phyloP scores from a whole-genome alignment of 768 basidiomycete genomes.

The Gymnopilus dilepis region DNA sequence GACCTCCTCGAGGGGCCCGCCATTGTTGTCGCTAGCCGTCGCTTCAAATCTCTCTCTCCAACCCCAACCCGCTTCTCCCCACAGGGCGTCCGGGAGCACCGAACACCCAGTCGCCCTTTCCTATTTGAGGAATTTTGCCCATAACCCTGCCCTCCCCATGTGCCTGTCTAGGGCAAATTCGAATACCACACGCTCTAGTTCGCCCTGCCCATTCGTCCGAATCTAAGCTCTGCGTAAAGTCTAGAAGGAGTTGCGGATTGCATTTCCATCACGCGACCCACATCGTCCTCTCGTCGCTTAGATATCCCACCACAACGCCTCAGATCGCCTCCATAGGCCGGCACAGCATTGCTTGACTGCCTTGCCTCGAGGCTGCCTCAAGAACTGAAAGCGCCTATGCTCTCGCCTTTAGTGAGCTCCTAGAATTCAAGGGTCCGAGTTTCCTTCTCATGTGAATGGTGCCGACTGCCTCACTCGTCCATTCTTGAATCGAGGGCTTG shows the following conservation, averaged over 20 bases:
- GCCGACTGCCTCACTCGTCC: not conserved
- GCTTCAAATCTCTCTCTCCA: not conserved
- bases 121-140: slow-evolving; percentile 19
- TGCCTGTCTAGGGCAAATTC: slow-evolving; percentile 19
- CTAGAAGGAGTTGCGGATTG: slow-evolving; percentile 20
- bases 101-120: slow-evolving; percentile 7
- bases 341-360: slow-evolving; percentile 1
- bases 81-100: slow-evolving; percentile 7
- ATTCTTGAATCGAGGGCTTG: not conserved
- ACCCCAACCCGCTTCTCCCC: slow-evolving; percentile 7
- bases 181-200: slow-evolving; percentile 14
- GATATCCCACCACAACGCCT: slow-evolving; percentile 17
- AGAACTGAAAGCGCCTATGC: slow-evolving; percentile 3
- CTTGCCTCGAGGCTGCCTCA: slow-evolving; percentile 14
- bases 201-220: slow-evolving; percentile 9
- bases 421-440: slow-evolving; percentile 4
- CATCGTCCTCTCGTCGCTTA: slow-evolving; percentile 14
- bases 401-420: slow-evolving; percentile 4
- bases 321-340: slow-evolving; percentile 6
- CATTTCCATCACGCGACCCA: slow-evolving; percentile 20
- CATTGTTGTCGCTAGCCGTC: too few relatives aligned
- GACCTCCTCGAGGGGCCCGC: not conserved
- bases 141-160: slow-evolving; percentile 16
- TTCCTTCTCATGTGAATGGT: slow-evolving; percentile 2
- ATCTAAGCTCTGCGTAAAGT: slow-evolving; percentile 4